phyloP scores from a whole-genome alignment of 164 flowering plant genomes.

The Malania oleifera region DNA sequence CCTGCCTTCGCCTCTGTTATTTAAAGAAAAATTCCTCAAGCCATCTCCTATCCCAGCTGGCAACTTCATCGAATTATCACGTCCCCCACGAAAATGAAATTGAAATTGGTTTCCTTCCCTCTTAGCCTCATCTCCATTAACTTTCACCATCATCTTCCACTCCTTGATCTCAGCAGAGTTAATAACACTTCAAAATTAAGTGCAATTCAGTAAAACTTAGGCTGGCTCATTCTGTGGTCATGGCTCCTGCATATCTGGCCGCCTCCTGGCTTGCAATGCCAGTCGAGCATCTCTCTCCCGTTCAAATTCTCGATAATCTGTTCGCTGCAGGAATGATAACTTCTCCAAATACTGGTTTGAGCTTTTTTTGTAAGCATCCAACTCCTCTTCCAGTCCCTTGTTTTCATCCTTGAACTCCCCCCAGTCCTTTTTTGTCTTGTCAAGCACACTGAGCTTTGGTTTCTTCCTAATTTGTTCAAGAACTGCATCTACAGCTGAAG shows the following conservation, averaged over 20 bases:
- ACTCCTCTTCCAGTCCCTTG: conserved; percentile 78
- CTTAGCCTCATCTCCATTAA: too few species aligned
- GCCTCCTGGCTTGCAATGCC: conserved; percentile 64
- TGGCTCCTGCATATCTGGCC: conserved; percentile 56
- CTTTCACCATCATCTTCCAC: too few species aligned
- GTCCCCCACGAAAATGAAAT: too few species aligned
- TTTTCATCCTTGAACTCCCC: conserved; percentile 90
- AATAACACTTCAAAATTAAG: too few species aligned
- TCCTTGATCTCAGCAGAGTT: too few species aligned
- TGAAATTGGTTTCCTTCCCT: too few species aligned
- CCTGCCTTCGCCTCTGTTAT: too few species aligned
- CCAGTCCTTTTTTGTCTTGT: conserved; percentile 97
- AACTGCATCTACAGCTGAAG: conserved; percentile 84
- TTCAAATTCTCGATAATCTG: conserved; percentile 83
- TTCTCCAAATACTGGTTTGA: conserved; percentile 83
- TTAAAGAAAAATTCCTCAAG: too few species aligned
- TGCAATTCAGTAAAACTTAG: too few species aligned
- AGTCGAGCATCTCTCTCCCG: conserved; percentile 92
- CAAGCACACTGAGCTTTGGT: conserved; percentile 88
- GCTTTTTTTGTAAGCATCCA: conserved; percentile 95
- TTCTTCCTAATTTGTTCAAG: conserved; percentile 96
- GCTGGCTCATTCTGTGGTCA: conserved; percentile 16
- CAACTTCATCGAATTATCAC: too few species aligned
- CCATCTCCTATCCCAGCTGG: too few species aligned
- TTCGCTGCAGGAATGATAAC: conserved; percentile 79